Conservation (phyloP, 805 yeast species). For the Metschnikowia corniflorae region DNA sequence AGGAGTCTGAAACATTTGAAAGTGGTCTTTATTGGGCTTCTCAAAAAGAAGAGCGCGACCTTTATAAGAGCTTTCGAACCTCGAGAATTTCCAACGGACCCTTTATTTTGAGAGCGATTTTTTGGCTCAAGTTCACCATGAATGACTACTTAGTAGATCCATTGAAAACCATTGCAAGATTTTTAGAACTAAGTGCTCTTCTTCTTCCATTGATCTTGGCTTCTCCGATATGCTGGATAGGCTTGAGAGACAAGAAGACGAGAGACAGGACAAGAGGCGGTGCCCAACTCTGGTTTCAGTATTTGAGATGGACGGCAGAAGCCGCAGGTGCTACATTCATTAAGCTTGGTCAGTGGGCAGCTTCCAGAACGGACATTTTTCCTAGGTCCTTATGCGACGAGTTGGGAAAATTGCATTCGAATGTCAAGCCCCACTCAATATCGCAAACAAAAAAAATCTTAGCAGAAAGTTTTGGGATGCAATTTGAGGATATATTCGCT, state of each 20-base stretch:
- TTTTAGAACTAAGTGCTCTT: slow-evolving; percentile 60
- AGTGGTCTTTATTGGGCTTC: slow-evolving; percentile 61
- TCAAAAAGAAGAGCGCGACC: slow-evolving; percentile 48
- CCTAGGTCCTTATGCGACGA: slow-evolving; percentile 75
- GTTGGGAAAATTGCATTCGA: slow-evolving; percentile 73
- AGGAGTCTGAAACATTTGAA: slow-evolving; percentile 63
- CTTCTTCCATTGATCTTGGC: slow-evolving; percentile 66
- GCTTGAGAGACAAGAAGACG: slow-evolving; percentile 37
- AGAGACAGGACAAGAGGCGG: slow-evolving; percentile 50
- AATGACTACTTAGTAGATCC: slow-evolving; percentile 68
- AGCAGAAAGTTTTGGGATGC: slow-evolving; percentile 53
- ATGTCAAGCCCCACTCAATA: slow-evolving; percentile 72
- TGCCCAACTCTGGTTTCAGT: slow-evolving; percentile 63
- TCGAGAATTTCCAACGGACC: slow-evolving; percentile 21
- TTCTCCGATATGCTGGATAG: slow-evolving; percentile 64
- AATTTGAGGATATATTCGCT: slow-evolving; percentile 74
- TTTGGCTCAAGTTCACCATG: slow-evolving; percentile 39
- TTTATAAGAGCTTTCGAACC: slow-evolving; percentile 32
- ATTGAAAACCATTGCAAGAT: slow-evolving; percentile 59
- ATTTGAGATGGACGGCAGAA: slow-evolving; percentile 66
- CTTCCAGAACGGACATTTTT: slow-evolving; percentile 91
- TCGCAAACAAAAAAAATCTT: slow-evolving; percentile 56
- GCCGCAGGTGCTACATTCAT: slow-evolving; percentile 89
- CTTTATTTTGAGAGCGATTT: slow-evolving; percentile 28
- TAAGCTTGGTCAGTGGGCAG: slow-evolving; percentile 98